Conservation (phyloP, 805 yeast species). For the Diddensiella santjacobensis region DNA sequence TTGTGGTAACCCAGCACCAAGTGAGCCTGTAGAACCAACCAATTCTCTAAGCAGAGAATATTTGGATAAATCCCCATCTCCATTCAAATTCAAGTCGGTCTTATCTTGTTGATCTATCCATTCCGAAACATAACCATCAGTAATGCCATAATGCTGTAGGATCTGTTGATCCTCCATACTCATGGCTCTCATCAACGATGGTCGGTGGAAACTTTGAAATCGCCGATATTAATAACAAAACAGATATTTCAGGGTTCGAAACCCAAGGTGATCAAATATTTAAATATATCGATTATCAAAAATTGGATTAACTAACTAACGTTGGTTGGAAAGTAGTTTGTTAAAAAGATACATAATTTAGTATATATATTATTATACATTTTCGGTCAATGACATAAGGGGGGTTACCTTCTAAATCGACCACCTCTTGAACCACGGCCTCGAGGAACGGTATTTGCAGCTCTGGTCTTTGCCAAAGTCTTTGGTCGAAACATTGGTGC, state of each 20-base stretch:
- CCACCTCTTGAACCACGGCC: slow-evolving; percentile 25
- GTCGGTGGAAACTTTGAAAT: too few species aligned
- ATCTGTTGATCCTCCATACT: slow-evolving; percentile 8
- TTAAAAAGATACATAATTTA: too few species aligned
- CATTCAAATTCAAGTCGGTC: not conserved
- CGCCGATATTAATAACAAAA: too few species aligned
- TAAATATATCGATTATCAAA: too few species aligned
- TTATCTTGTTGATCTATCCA: slow-evolving; percentile 21
- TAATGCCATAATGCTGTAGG: slow-evolving; percentile 21
- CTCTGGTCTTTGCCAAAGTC: slow-evolving; percentile 27
- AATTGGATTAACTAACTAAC: too few species aligned
- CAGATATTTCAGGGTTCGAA: too few species aligned
- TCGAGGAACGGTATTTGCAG: slow-evolving; percentile 14
- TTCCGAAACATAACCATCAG: slow-evolving; percentile 20
- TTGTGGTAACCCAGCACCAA: slow-evolving; percentile 4
- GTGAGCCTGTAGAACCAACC: slow-evolving; percentile 6
- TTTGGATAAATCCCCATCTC: slow-evolving; percentile 16
- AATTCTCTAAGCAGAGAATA: slow-evolving; percentile 22
- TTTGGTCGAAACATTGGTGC: slow-evolving; percentile 78
- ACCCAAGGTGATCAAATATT: too few species aligned
- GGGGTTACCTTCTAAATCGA: not conserved
- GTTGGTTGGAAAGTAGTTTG: too few species aligned
- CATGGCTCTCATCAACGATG: too few species aligned
- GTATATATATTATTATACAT: too few species aligned
- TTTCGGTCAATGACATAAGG: too few species aligned